A percentile compares a stretch with the other conserved stretches of the same genome.
These are phyloP conservation scores for Kwoniella heveanensis DNA, from an alignment of 768 basidiomycete species.

Conservation along the genomic window DNA sequence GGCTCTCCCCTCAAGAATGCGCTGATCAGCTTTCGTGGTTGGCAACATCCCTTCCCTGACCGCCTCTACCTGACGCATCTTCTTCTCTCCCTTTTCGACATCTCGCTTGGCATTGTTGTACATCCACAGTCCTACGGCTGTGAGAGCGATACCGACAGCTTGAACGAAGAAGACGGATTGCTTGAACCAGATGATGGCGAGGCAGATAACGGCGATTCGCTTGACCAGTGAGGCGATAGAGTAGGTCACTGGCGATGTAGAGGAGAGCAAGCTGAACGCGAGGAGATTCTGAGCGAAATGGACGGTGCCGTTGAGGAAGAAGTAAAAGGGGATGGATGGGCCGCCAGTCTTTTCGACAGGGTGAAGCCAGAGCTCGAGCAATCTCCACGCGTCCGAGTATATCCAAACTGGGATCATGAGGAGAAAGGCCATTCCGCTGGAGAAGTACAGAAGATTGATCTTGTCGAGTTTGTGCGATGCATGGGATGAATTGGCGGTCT, in stretches of 20 bases:
- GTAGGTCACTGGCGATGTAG: slow-evolving; percentile 96
- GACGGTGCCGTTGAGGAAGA: slow-evolving; percentile 90
- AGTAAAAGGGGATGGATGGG: slow-evolving; percentile 75
- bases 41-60: slow-evolving; percentile 54
- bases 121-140: slow-evolving; percentile 88
- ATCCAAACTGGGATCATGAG: slow-evolving; percentile 96
- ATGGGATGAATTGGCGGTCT: slow-evolving; percentile 24
- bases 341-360: slow-evolving; percentile 40
- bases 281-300: slow-evolving; percentile 98
- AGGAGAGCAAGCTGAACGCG: slow-evolving; percentile 92
- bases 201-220: slow-evolving; percentile 95
- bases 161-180: slow-evolving; percentile 82
- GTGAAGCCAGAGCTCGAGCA: slow-evolving; percentile 61
- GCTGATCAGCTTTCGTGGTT: slow-evolving; percentile 42
- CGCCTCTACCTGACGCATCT: slow-evolving; percentile 63
- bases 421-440: slow-evolving; percentile 87
- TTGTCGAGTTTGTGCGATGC: slow-evolving; percentile 82
- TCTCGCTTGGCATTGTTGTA: slow-evolving; percentile 93
- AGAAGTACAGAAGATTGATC: slow-evolving; percentile 92
- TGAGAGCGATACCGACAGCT: slow-evolving; percentile 83
- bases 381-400: slow-evolving; percentile 76
- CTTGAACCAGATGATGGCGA: slow-evolving; percentile 95
- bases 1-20: slow-evolving; percentile 30
- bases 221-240: slow-evolving; percentile 98
- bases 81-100: slow-evolving; percentile 89